Conservation (phyloP, 805 yeast genomes). For the Hanseniaspora vineae region DNA sequence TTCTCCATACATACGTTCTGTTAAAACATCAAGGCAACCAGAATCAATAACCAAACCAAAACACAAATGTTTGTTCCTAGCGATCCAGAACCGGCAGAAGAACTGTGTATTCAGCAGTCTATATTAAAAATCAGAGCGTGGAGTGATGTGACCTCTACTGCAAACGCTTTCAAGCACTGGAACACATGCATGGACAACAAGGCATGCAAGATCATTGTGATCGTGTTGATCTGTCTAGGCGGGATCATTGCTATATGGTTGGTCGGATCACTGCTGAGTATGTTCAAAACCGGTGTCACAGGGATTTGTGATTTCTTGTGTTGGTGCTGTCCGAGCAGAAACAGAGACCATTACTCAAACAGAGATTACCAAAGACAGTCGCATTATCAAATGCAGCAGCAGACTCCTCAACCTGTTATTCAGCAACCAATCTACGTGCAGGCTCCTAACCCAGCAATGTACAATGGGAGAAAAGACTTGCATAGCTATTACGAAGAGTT, state of each 20-base stretch:
- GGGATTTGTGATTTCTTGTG: conserved; percentile 38
- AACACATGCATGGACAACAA: conserved; percentile 59
- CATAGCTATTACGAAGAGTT: conserved; percentile 2
- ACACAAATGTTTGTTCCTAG: background rate
- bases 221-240: conserved; percentile 35
- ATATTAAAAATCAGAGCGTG: conserved; percentile 2
- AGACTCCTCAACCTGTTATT: conserved; percentile 16
- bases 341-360: background rate
- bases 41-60: background rate
- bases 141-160: conserved; percentile 13
- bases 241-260: conserved; percentile 3
- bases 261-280: conserved; percentile 39
- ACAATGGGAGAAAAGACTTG: background rate
- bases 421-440: conserved; percentile 22
- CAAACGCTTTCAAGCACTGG: conserved; percentile 42
- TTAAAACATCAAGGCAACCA: too few species aligned
- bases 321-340: conserved; percentile 29
- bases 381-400: conserved; percentile 1
- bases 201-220: conserved; percentile 54
- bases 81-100: background rate
- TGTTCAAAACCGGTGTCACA: conserved; percentile 44
- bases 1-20: too few species aligned
- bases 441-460: conserved; percentile 9
- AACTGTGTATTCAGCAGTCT: background rate
- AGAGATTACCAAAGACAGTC: background rate